phyloP scores from a whole-genome alignment of 139 green algal genomes.

The Pleodorina starrii region DNA sequence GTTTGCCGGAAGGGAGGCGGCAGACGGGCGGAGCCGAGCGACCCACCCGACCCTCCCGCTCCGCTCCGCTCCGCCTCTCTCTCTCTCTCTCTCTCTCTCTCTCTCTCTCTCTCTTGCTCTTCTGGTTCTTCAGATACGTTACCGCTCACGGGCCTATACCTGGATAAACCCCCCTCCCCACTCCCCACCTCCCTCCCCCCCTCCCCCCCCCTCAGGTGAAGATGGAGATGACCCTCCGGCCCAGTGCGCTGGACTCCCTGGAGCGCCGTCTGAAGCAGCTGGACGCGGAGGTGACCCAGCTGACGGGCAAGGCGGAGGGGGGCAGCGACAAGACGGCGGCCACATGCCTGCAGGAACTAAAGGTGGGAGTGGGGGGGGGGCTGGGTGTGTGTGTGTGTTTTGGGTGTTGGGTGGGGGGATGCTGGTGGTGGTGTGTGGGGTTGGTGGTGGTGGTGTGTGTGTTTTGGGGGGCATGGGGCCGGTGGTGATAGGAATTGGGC shows the following conservation, averaged over 20 bases:
- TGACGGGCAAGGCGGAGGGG: conserved; percentile 35
- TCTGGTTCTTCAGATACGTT: not conserved
- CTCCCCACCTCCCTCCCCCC: not conserved
- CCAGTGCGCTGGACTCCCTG: conserved; percentile 63
- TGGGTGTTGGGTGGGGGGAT: too few species aligned
- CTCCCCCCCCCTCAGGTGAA: conserved; percentile 61
- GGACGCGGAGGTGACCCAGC: conserved; percentile 46
- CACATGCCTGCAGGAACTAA: conserved; percentile 53
- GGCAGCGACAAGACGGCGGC: conserved; percentile 49
- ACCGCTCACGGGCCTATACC: not conserved
- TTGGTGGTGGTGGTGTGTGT: too few species aligned
- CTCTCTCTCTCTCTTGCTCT: too few species aligned
- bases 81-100: too few species aligned
- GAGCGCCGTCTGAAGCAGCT: conserved; percentile 59
- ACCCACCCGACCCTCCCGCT: too few species aligned
- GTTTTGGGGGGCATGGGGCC: too few species aligned
- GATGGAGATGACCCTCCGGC: conserved; percentile 69
- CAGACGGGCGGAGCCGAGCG: too few species aligned
- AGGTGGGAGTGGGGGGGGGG: not conserved
- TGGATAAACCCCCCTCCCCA: not conserved
- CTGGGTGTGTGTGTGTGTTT: too few species aligned
- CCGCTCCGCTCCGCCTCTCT: too few species aligned
- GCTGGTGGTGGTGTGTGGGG: too few species aligned
- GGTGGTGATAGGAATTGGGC: too few species aligned
- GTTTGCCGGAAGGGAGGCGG: too few species aligned